Base-by-base conservation (phyloP, 768 basidiomycete species). In the Tephrocybe sp. region DNA sequence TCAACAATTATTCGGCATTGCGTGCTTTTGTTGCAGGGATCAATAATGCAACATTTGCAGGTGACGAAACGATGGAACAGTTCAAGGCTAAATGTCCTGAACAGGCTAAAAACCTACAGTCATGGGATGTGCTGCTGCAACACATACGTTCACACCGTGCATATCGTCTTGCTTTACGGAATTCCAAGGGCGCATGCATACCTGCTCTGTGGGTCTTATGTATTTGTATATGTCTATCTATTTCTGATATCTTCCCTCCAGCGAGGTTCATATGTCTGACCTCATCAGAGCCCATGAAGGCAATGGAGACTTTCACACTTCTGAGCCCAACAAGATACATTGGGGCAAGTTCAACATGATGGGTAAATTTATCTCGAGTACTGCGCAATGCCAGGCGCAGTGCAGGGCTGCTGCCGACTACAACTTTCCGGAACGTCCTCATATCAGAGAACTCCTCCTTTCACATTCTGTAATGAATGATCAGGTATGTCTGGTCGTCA, bases 311-410 rank as follows among this genome's bases (percentile, higher is more conserved):
- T 76, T 80, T 54, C 79, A 80, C 54, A 70, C 82, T 6, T 70
- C 77, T 18, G 86, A 90, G 58, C 73, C 82, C 3, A 71, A 65
- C 33, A 83, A 83, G 62, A 88, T 97, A 46, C 93, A 97, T 60
- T 98, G 95, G 95, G 90, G 86, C 22, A 98, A 98, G 68, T 97
- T 89, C 68, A 88, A 86, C 56, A 86, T 92, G 80, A 88, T 97
- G 73, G 94, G 87, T 24, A 79, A 84, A 52, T 92, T 94, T 59
- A 83, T 95, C 48, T 78, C 80, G 43, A 83, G 79, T 58, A 87
- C 93, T 5, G 76, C 78, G 0, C 80, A 87, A 53, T 92, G 87
- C 58, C 93, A 95, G 68, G 68, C 79, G 9, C 82, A 88, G 51
- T 91, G 88, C 61, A 78, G 78, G 42, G 75, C 73, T 46, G 71